Evolutionary conservation across 2,329 filamentous ascomycete genomes (phyloP).

Genomic region (Colletotrichum truncatum): DNA sequence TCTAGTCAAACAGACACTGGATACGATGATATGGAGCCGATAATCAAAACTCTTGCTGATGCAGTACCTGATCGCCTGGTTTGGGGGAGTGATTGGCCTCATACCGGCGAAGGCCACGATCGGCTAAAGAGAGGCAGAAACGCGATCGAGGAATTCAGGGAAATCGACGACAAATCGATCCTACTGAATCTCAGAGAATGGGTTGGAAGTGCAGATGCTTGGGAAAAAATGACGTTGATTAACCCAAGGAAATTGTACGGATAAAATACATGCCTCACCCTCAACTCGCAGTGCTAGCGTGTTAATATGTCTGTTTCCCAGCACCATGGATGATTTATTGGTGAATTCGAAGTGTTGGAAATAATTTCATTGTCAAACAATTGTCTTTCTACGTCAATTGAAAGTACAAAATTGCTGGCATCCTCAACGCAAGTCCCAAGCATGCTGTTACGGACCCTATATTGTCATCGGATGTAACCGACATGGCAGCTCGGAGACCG

Average conservation of each 20-base stretch:
- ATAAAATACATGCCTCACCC: not conserved
- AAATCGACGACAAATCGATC: not conserved
- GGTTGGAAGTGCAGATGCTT: not conserved
- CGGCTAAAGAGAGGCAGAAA: not conserved
- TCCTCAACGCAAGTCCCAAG: too few relatives aligned
- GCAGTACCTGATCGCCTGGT: constrained; percentile 1
- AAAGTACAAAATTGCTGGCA: too few relatives aligned
- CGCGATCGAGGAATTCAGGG: not conserved
- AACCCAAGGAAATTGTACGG: not conserved
- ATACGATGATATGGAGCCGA: constrained; percentile 6
- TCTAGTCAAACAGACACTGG: not conserved
- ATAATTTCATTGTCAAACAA: too few relatives aligned
- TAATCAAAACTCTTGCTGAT: not conserved
- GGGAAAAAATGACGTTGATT: not conserved
- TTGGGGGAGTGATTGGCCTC: constrained; percentile 23
- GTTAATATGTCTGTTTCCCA: accelerated
- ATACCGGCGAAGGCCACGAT: constrained; percentile 17
- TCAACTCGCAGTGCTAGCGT: not conserved
- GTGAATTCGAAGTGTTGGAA: not conserved
- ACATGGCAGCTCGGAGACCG: not conserved
- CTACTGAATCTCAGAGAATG: not conserved
- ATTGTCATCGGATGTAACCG: not conserved
- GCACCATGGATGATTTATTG: not conserved
- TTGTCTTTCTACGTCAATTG: too few relatives aligned
- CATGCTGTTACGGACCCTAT: accelerated